These are phyloP conservation scores for Boeremia exigua DNA, from an alignment of 2,329 filamentous ascomycete genomes.

Conservation along the genomic window DNA sequence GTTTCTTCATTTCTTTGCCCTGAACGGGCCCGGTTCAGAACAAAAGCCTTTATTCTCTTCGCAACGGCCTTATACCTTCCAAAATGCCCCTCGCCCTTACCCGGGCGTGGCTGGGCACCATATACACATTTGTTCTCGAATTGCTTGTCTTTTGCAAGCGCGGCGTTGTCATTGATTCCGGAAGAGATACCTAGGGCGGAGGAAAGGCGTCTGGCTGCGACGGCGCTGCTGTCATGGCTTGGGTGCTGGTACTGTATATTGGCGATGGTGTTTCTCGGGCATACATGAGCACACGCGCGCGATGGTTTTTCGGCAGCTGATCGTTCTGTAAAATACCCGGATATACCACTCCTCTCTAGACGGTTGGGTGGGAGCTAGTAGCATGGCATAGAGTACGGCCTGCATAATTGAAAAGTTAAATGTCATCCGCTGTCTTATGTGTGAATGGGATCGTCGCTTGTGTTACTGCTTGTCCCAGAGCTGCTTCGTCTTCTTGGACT, in stretches of 20 bases:
- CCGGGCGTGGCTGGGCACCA: constrained; percentile 29
- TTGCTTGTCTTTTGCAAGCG: constrained; percentile 19
- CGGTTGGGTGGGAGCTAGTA: not conserved
- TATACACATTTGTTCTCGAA: not conserved
- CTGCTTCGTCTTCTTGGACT: too few species aligned
- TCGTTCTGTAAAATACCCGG: constrained; percentile 43
- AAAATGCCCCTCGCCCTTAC: constrained; percentile 24
- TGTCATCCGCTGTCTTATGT: not conserved
- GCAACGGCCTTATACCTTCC: constrained; percentile 25
- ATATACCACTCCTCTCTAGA: constrained; percentile 48
- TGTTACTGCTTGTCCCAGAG: too few species aligned
- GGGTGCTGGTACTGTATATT: constrained; percentile 4
- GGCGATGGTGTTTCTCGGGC: constrained; percentile 24
- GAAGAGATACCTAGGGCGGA: constrained; percentile 22
- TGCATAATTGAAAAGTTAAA: constrained; percentile 7
- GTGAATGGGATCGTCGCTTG: not conserved
- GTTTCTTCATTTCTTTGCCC: constrained; percentile 17
- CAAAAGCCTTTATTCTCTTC: constrained; percentile 14
- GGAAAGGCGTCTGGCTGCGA: constrained; percentile 8
- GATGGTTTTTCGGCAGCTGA: constrained; percentile 2
- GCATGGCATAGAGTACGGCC: constrained; percentile 10
- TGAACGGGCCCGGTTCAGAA: constrained; percentile 5
- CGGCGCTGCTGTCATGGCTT: not conserved
- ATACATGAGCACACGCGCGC: constrained; percentile 20
- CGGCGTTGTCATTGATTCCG: constrained; percentile 26